Percentiles rank a stretch among this genome's conserved stretches.
phyloP scores from a whole-genome alignment of 73 alveolate genomes.

The Urostyla sp. region DNA sequence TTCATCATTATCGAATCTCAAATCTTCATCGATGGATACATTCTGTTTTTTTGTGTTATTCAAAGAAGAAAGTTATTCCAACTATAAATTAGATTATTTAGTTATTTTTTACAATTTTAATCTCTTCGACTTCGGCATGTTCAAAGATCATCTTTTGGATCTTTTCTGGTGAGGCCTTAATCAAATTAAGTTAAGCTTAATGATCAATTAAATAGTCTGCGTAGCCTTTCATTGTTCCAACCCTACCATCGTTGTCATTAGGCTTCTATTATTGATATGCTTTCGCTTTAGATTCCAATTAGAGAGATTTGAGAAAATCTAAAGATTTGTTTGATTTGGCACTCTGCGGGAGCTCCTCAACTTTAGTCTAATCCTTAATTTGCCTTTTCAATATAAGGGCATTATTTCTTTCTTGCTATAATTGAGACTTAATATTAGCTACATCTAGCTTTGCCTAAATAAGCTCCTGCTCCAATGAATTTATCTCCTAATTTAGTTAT shows the following conservation, averaged over 20 bases:
- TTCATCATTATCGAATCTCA: slow-evolving; percentile 25
- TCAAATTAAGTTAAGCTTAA: slow-evolving; percentile 4
- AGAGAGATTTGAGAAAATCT: slow-evolving; percentile 24
- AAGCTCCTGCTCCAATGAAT: slow-evolving; percentile 41
- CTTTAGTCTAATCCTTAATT: slow-evolving; percentile 8
- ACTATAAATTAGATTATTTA: too few relatives aligned
- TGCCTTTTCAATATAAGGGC: slow-evolving; percentile 46
- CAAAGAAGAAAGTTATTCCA: too few relatives aligned
- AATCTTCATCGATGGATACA: slow-evolving; percentile 54
- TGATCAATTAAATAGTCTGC: slow-evolving; percentile 44
- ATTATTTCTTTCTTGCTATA: slow-evolving; percentile 28
- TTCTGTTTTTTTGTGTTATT: too few relatives aligned
- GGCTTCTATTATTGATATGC: slow-evolving; percentile 15
- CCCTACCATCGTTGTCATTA: background rate
- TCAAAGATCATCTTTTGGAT: too few relatives aligned
- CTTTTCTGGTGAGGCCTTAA: too few relatives aligned
- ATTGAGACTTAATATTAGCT: slow-evolving; percentile 42
- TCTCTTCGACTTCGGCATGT: too few relatives aligned
- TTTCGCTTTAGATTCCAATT: slow-evolving; percentile 19
- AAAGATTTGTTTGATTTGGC: too few relatives aligned
- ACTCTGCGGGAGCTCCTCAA: slow-evolving; percentile 11
- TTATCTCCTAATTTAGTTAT: slow-evolving; percentile 13
- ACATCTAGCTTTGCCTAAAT: slow-evolving; percentile 52
- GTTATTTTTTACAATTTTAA: too few relatives aligned
- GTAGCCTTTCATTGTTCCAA: slow-evolving; percentile 9